Evolutionary conservation across 1,139 yeast species (phyloP), one percentile per base, ranked within the genome.

Genomic region (Arxiozyma telluris): DNA sequence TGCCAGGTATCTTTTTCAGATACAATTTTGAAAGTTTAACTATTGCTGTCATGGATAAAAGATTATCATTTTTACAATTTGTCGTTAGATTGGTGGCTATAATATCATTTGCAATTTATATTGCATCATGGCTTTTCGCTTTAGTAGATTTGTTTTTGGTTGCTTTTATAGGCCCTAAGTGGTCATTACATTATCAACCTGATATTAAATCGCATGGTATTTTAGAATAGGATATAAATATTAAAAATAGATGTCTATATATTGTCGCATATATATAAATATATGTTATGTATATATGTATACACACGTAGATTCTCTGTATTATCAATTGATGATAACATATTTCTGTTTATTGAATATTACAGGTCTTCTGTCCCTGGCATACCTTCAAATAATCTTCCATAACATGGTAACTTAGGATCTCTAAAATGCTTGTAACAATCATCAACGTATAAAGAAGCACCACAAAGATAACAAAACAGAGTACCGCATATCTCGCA

Each of bases 11-110:
- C 42, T 87, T 78, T 65, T 81, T 93, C 73, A 80, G 79, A 54
- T 93, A 91, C 68, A 91, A 88, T 60, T 89, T 93, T 67, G 98
- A 93, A 64, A 94, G 98, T 4, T 80, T 93, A 47, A 79, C 84
- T 53, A 76, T 93, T 61, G 72, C 79, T 3, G 78, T 90, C 42
- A 75, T 76, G 34, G 98, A 91, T 66, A 75, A 74, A 54, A 76
- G 98, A 57, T 74, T 91, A 51, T 79, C 94, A 1, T 91, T 93
- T 66, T 67, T 82, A 44, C 88, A 84, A 63, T 93, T 94, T 69
- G 73, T 90, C 12, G 81, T 90, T 17, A 79, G 90, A 57, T 71
- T 91, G 51, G 85, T 87, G 9, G 91, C 96, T 2, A 85, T 93
- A 1, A 53, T 66, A 30, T 67, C 71, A 23, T 68, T 69, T 54